Conservation (phyloP, 2,329 filamentous ascomycete genomes). For the Colletotrichum falcatum region DNA sequence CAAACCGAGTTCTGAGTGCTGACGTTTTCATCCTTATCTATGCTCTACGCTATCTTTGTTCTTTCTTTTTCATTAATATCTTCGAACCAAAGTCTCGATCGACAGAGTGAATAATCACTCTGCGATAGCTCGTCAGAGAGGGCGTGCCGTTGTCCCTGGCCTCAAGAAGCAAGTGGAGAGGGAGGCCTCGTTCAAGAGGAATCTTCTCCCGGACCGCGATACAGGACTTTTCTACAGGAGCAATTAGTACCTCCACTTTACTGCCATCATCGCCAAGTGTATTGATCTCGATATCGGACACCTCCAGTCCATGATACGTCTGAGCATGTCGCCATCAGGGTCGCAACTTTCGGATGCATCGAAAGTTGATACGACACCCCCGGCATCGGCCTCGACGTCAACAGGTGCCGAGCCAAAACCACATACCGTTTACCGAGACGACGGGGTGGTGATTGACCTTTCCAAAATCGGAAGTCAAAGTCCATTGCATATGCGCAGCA, state of each 20-base stretch:
- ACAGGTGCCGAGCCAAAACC: conserved; percentile 52
- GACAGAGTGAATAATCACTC: conserved; percentile 53
- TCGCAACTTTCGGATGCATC: conserved; percentile 61
- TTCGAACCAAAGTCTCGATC: conserved; percentile 45
- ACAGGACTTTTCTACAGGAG: conserved; percentile 53
- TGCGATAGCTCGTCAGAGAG: conserved; percentile 59
- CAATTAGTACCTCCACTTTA: conserved; percentile 35
- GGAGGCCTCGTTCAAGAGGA: conserved; percentile 52
- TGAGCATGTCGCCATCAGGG: conserved; percentile 56
- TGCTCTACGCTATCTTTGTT: not conserved
- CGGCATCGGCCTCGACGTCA: conserved; percentile 55
- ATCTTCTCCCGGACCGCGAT: conserved; percentile 28
- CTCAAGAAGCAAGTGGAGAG: conserved; percentile 62
- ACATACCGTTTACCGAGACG: conserved; percentile 56
- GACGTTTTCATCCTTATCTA: not conserved
- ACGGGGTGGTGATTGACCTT: conserved; percentile 61
- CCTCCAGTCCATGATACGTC: conserved; percentile 55
- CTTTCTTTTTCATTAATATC: too few species aligned
- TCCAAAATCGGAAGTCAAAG: conserved; percentile 44
- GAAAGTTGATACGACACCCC: conserved; percentile 53
- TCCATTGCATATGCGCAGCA: conserved; percentile 56
- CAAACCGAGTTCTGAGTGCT: not conserved
- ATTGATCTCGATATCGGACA: conserved; percentile 52
- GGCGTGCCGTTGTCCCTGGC: conserved; percentile 58
- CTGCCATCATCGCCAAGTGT: conserved; percentile 42